These are phyloP conservation scores for Wallacemonas sp. DNA, from an alignment of 208 protist genomes.

Conservation along the genomic window DNA sequence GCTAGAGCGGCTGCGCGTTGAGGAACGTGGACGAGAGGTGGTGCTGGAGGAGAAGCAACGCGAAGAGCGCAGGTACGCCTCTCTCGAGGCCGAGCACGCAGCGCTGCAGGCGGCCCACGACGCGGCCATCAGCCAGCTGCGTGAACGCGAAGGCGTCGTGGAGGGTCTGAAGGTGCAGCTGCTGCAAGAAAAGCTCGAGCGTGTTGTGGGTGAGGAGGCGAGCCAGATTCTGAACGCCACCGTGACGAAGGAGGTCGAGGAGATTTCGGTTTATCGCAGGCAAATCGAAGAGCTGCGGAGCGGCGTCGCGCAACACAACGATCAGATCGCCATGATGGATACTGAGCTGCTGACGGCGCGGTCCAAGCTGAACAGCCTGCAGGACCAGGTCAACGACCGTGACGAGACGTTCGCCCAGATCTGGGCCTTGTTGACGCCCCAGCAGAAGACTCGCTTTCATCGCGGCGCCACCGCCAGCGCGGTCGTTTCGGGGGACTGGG, in stretches of 20 bases:
- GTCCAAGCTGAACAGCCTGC: slow-evolving; percentile 21
- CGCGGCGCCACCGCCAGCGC: too few species aligned
- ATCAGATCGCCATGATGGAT: slow-evolving; percentile 40
- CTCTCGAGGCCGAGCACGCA: background rate
- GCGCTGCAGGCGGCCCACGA: background rate
- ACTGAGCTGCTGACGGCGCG: slow-evolving; percentile 42
- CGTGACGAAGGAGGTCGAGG: slow-evolving; percentile 25
- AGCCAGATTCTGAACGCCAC: slow-evolving; percentile 32
- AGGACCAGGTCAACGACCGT: slow-evolving; percentile 32
- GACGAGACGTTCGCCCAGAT: slow-evolving; percentile 38
- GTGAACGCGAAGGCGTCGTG: slow-evolving; percentile 18
- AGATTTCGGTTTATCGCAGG: slow-evolving; percentile 32
- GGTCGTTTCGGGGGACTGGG: background rate
- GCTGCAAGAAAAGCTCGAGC: slow-evolving; percentile 33
- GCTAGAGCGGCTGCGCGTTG: background rate
- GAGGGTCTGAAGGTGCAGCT: slow-evolving; percentile 30
- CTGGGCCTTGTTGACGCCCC: slow-evolving; percentile 44
- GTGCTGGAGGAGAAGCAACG: background rate
- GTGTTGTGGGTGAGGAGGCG: slow-evolving; percentile 43
- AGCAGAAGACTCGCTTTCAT: slow-evolving; percentile 51
- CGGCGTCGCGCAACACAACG: slow-evolving; percentile 30
- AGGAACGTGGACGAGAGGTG: slow-evolving; percentile 2
- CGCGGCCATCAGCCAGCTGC: background rate
- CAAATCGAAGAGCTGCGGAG: slow-evolving; percentile 26
- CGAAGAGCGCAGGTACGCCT: background rate